Evolutionary conservation across 768 basidiomycete genomes (phyloP).

Genomic region (Favolaschia claudopus): DNA sequence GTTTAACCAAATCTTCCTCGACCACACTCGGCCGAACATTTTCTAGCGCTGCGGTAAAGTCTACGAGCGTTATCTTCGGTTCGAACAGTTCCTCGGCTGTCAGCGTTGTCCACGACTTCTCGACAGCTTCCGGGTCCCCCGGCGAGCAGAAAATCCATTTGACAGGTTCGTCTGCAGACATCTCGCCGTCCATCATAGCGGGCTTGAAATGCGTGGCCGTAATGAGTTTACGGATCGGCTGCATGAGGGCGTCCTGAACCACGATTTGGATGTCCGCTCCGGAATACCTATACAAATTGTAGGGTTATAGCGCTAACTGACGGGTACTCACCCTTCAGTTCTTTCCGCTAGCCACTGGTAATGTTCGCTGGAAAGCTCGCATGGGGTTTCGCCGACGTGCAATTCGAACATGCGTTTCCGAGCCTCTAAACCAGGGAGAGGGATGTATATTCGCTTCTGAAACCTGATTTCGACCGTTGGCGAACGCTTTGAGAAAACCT

Average conservation of each 20-base stretch:
- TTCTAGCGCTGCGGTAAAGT: conserved; percentile 68
- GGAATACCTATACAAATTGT: conserved; percentile 51
- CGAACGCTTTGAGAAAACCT: not conserved
- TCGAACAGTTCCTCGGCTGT: conserved; percentile 75
- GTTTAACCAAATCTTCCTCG: conserved; percentile 68
- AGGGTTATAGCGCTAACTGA: conserved; percentile 36
- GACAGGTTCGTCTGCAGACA: not conserved
- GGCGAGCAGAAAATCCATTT: conserved; percentile 86
- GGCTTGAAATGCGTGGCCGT: conserved; percentile 82
- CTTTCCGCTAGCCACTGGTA: conserved; percentile 67
- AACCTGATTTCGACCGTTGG: conserved; percentile 56
- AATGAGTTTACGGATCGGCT: conserved; percentile 84
- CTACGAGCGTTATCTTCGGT: conserved; percentile 64
- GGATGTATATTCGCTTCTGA: conserved; percentile 85
- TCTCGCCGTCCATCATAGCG: conserved; percentile 31
- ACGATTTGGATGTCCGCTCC: conserved; percentile 83
- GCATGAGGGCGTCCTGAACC: conserved; percentile 85
- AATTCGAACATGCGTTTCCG: conserved; percentile 82
- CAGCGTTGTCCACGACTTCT: conserved; percentile 76
- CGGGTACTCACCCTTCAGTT: conserved; percentile 66
- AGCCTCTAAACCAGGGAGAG: conserved; percentile 78
- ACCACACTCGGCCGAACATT: conserved; percentile 77
- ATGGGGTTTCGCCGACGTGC: conserved; percentile 80
- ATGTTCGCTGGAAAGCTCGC: conserved; percentile 67
- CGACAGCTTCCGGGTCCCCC: conserved; percentile 69